Conservation (phyloP, 352 stramenopile species). For the Pythium phragmitis region DNA sequence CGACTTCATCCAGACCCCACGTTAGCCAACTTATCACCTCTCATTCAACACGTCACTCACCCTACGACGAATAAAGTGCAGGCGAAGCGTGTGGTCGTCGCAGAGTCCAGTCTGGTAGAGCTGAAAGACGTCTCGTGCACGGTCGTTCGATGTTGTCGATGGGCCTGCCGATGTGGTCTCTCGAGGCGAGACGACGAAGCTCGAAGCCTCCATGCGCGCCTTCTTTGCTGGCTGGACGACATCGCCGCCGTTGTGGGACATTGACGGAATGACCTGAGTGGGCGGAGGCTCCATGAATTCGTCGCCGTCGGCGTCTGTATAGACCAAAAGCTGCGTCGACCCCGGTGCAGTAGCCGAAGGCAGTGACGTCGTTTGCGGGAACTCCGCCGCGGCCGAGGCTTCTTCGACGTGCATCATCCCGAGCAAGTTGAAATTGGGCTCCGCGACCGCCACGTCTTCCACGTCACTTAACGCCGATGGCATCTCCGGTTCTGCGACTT, state of each 20-base stretch:
- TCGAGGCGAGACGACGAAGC: background rate
- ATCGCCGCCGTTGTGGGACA: background rate
- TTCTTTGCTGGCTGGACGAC: conserved; percentile 8
- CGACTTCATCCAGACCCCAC: conserved; percentile 5
- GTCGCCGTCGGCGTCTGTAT: conserved; percentile 8
- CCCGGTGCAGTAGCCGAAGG: background rate
- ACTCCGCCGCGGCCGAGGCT: background rate
- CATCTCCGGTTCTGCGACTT: conserved; percentile 23
- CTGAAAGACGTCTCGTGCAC: conserved; percentile 36
- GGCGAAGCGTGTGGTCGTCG: conserved; percentile 53
- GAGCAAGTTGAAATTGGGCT: conserved; percentile 27
- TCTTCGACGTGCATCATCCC: conserved; percentile 15
- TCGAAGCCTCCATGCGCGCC: background rate
- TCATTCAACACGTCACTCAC: conserved; percentile 21
- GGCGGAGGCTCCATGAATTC: conserved; percentile 2
- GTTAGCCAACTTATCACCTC: background rate
- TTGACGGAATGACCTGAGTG: conserved; percentile 6
- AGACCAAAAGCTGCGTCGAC: background rate
- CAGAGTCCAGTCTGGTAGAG: conserved; percentile 63
- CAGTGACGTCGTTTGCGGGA: background rate
- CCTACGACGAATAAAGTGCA: conserved; percentile 50
- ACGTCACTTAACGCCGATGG: conserved; percentile 20
- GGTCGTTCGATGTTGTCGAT: background rate
- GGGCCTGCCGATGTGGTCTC: background rate
- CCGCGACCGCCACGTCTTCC: conserved; percentile 12